Evolutionary conservation across 306 rosid species (phyloP).

Genomic region (Lathyrus tuberosus): DNA sequence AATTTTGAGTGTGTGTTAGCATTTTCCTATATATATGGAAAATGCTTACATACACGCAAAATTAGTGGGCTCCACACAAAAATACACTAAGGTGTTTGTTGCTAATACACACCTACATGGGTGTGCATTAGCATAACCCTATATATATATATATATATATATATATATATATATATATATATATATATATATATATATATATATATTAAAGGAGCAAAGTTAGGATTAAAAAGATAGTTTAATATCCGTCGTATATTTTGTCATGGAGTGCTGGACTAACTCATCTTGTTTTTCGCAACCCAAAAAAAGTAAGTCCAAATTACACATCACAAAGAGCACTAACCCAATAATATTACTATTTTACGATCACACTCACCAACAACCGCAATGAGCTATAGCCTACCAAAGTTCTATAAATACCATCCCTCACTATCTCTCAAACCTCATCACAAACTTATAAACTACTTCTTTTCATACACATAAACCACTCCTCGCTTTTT

Average conservation of each 20-base stretch:
- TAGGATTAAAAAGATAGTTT: no score
- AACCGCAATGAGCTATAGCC: not conserved
- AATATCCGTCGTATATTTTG: not conserved
- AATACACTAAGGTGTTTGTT: no score
- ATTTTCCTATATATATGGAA: no score
- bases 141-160: no score
- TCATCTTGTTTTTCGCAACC: not conserved
- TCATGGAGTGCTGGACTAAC: not conserved
- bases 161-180: no score
- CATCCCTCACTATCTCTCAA: not conserved
- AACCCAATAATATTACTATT: not conserved
- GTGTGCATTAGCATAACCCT: no score
- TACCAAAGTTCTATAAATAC: conserved; percentile 7
- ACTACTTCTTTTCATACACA: not conserved
- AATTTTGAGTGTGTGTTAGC: no score
- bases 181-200: no score
- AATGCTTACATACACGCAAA: no score
- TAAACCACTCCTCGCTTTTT: not conserved
- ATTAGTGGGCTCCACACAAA: no score
- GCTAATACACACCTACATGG: no score
- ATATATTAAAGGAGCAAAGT: no score
- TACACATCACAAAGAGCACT: not conserved
- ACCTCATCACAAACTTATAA: conserved; percentile 12
- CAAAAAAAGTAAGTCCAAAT: not conserved
- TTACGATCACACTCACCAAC: not conserved